Evolutionary conservation across 148 eudicot genomes (phyloP).

Genomic region (Chenopodium quinoa): DNA sequence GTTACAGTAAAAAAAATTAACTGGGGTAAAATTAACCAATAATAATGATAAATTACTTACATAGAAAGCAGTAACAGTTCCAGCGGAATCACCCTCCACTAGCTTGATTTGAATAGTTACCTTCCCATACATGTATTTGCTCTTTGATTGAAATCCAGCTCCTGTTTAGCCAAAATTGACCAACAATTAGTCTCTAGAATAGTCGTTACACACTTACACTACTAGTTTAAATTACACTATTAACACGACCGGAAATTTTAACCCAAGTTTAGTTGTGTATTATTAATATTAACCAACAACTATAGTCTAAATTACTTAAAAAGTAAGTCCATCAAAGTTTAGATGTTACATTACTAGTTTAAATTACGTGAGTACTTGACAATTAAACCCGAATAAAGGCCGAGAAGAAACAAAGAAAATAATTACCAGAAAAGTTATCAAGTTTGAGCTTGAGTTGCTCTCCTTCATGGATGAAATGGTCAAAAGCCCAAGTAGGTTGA

Average conservation of each 20-base stretch:
- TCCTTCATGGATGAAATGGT: slow-evolving; percentile 66
- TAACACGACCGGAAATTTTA: background rate
- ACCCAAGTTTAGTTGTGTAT: too few relatives aligned
- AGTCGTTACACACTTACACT: background rate
- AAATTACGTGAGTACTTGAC: too few relatives aligned
- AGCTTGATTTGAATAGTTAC: slow-evolving; percentile 73
- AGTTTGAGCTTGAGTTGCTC: slow-evolving; percentile 70
- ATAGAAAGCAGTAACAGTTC: slow-evolving; percentile 88
- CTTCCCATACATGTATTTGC: slow-evolving; percentile 84
- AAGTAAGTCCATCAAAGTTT: too few relatives aligned
- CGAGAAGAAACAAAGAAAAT: too few relatives aligned
- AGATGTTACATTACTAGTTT: too few relatives aligned
- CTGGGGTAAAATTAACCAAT: background rate
- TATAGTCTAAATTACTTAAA: too few relatives aligned
- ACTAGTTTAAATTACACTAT: background rate
- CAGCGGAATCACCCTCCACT: slow-evolving; percentile 89
- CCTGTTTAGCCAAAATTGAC: slow-evolving; percentile 37
- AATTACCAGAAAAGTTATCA: slow-evolving; percentile 70
- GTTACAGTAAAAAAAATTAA: background rate
- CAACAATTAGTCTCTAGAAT: background rate
- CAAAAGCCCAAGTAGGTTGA: slow-evolving; percentile 67
- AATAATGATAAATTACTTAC: slow-evolving; percentile 35
- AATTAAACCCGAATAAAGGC: too few relatives aligned
- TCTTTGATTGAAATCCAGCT: slow-evolving; percentile 86
- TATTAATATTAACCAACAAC: too few relatives aligned